Conservation (phyloP, 192 early-diverging fungal species). For the Allomyces macrogynus region DNA sequence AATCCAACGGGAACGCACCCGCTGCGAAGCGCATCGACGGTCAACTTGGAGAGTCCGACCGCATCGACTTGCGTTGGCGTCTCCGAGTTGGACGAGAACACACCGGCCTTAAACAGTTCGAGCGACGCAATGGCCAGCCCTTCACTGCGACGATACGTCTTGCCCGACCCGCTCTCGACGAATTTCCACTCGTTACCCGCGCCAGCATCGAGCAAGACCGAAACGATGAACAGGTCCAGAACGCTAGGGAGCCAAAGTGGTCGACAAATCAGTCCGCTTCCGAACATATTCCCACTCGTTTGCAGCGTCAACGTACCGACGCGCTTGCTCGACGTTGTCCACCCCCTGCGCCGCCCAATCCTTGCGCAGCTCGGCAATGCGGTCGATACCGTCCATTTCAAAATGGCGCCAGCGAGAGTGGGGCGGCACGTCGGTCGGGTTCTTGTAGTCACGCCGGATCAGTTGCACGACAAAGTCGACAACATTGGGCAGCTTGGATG, state of each 20-base stretch:
- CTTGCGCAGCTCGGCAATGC: conserved; percentile 22
- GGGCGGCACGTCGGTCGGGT: conserved; percentile 47
- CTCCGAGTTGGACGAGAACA: conserved; percentile 39
- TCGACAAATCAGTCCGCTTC: conserved; percentile 8
- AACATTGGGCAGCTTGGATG: conserved; percentile 33
- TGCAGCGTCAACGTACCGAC: conserved; percentile 8
- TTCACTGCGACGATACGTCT: conserved; percentile 46
- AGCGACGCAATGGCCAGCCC: conserved; percentile 68
- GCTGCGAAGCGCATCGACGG: conserved; percentile 7
- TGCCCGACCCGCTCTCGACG: conserved; percentile 21
- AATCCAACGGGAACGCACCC: not conserved
- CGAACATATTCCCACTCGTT: too few species aligned
- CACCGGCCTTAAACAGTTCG: conserved; percentile 61
- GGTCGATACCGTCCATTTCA: conserved; percentile 27
- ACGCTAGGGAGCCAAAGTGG: conserved; percentile 23
- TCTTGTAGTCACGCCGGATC: conserved; percentile 48
- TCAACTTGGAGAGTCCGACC: conserved; percentile 9
- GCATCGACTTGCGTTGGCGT: conserved; percentile 50
- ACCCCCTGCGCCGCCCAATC: conserved; percentile 17
- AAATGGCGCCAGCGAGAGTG: conserved; percentile 82
- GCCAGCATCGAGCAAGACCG: conserved; percentile 81
- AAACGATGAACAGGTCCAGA: conserved; percentile 69
- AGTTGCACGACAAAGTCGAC: conserved; percentile 44
- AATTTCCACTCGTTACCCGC: conserved; percentile 69
- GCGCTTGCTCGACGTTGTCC: conserved; percentile 10